Evolutionary conservation across 768 basidiomycete species (phyloP).

Genomic region (Cystobasidium tubakii): DNA sequence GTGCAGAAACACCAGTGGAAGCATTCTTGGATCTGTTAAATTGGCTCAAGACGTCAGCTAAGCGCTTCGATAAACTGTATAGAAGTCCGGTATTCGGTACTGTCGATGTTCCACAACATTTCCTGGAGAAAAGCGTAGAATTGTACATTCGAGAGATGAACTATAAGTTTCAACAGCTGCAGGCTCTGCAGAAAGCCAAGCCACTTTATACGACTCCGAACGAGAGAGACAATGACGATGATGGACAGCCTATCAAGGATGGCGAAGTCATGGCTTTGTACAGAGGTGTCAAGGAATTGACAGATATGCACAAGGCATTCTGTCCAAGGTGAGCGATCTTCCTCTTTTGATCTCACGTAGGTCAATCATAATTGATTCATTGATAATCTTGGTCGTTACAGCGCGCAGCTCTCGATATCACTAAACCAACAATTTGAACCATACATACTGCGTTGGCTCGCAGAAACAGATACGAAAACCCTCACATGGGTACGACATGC

Average conservation of each 20-base stretch:
- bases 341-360: not conserved
- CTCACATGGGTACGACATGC: constrained; percentile 83
- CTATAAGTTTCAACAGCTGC: constrained; percentile 67
- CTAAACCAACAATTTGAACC: constrained; percentile 74
- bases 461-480: constrained; percentile 83
- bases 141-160: constrained; percentile 60
- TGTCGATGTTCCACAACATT: constrained; percentile 44
- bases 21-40: constrained; percentile 77
- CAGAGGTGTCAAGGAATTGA: constrained; percentile 64
- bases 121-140: constrained; percentile 21
- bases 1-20: constrained; percentile 64
- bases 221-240: not conserved
- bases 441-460: constrained; percentile 79
- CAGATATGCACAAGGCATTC: constrained; percentile 77
- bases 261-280: constrained; percentile 86
- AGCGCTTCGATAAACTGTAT: constrained; percentile 79
- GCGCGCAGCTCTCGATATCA: constrained; percentile 57
- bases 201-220: constrained; percentile 37
- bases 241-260: constrained; percentile 62
- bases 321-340: constrained; percentile 60
- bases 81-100: constrained; percentile 74
- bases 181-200: constrained; percentile 74
- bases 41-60: constrained; percentile 79
- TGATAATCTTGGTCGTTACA: not conserved
- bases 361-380: not conserved